Base-by-base conservation (phyloP, 2,329 filamentous ascomycete species). In the Amauroascus niger region DNA sequence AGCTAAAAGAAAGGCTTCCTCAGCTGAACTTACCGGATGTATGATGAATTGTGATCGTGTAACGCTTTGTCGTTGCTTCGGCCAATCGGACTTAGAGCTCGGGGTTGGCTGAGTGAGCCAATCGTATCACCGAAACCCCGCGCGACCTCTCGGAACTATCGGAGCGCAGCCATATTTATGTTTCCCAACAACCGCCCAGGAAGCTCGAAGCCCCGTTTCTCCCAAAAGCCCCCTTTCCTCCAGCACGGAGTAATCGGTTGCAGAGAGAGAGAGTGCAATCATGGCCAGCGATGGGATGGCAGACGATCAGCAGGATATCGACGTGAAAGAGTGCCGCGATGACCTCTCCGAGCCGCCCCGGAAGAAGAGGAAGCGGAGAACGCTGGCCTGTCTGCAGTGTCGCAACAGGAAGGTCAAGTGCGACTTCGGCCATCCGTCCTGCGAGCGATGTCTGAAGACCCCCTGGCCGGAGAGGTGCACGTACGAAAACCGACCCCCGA, bases 371-470 rank as follows among this genome's bases (percentile, higher is more conserved):
- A 66, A 67, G 54, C 61, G 70, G 20, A 65, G 69, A 22, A 70
- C 71, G 8, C 65, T 72, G 58, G 69, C 71, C 14, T 73, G 71
- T 57, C 65, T 66, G 16, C 69, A 69, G 33, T 73, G 71, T 56
- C 68, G 71, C 52, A 67, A 63, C 52, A 62, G 70, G 44, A 73
- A 73, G 57, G 60, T 73, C 32, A 70, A 68, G 55, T 73, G 71
- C 54, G 71, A 73, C 57, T 67, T 70, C 33, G 66, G 67, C 32
- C 72, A 69, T 62, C 70, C 70, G 8, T 63, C 64, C 2, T 73
- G 70, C 54, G 62, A 65, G 18, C 65, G 70, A 16, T 73, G 70
- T 54, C 55, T 63, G 37, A 71, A 71, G 56, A 65, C 66, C 58
- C 49, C 57, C 2, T 52, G 55, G 22, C 52, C 55, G 2, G 53